Evolutionary conservation across 2,329 filamentous ascomycete genomes (phyloP).

Genomic region (Trichoderma simmonsii): DNA sequence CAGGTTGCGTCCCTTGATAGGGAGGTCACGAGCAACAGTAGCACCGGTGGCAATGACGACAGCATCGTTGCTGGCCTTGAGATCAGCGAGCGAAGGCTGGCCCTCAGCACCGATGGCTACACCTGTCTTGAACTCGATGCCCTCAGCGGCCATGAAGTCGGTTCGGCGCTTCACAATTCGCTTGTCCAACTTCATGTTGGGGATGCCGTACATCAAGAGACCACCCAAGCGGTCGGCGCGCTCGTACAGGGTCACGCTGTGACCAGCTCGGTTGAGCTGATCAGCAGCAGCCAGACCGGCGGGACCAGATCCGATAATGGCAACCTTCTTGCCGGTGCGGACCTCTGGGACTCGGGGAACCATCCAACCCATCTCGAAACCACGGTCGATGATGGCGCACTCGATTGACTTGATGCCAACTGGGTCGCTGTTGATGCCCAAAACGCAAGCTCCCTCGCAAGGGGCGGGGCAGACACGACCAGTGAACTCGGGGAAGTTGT

Average conservation of each 20-base stretch:
- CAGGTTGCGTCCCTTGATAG: conserved; percentile 82
- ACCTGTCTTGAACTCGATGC: conserved; percentile 76
- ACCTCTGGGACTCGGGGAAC: conserved; percentile 72
- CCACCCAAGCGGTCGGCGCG: conserved; percentile 87
- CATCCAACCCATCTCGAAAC: conserved; percentile 99
- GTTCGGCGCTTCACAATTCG: conserved; percentile 92
- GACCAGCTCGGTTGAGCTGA: conserved; percentile 90
- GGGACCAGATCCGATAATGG: conserved; percentile 87
- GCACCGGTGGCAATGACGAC: conserved; percentile 91
- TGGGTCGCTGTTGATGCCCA: conserved; percentile 95
- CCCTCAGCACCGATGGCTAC: conserved; percentile 74
- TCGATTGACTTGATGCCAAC: conserved; percentile 99
- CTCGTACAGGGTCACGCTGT: conserved; percentile 87
- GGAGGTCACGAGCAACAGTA: conserved; percentile 87
- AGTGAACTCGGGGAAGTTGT: conserved; percentile 98
- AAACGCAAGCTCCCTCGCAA: conserved; percentile 92
- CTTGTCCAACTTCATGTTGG: conserved; percentile 99
- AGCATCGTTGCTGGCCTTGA: conserved; percentile 73
- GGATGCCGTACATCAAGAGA: conserved; percentile 96
- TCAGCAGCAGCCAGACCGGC: conserved; percentile 87
- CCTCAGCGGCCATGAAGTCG: conserved; percentile 90
- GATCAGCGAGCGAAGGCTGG: conserved; percentile 59
- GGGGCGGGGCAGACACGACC: conserved; percentile 95
- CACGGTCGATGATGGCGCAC: conserved; percentile 95
- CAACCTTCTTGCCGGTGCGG: conserved; percentile 84